Percentiles rank a stretch among this genome's conserved stretches.
phyloP scores from a whole-genome alignment of 2,329 filamentous ascomycete genomes.

The Uncinocarpus reesii region DNA sequence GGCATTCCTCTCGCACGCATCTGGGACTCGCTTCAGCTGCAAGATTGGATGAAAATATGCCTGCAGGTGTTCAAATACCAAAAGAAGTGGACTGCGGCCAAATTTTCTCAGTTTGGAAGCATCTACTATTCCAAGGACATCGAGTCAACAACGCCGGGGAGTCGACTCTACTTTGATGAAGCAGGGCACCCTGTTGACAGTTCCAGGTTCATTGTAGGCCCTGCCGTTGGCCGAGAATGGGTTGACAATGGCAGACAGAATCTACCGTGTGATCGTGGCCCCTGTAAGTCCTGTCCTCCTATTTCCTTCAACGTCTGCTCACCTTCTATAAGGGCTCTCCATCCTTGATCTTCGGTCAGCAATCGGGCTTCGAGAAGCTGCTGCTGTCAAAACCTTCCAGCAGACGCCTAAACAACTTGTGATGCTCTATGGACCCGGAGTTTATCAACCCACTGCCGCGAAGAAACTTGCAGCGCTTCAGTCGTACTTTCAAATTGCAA shows the following conservation, averaged over 20 bases:
- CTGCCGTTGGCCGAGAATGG: slow-evolving; percentile 23
- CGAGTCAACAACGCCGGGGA: not conserved
- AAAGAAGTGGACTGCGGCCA: slow-evolving; percentile 18
- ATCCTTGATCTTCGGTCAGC: slow-evolving; percentile 26
- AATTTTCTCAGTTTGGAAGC: slow-evolving; percentile 9
- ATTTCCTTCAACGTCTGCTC: not conserved
- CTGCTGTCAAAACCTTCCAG: slow-evolving; percentile 17
- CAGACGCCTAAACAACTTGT: slow-evolving; percentile 22
- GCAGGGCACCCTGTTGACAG: slow-evolving; percentile 1
- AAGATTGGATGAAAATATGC: slow-evolving; percentile 16
- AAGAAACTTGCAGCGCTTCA: slow-evolving; percentile 18
- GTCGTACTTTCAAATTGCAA: slow-evolving; percentile 6
- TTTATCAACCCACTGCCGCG: slow-evolving; percentile 25
- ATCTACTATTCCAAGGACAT: slow-evolving; percentile 12
- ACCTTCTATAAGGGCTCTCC: slow-evolving; percentile 22
- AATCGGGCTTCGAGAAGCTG: slow-evolving; percentile 26
- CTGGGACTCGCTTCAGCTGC: not conserved
- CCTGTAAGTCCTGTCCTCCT: slow-evolving; percentile 11
- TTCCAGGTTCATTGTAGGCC: slow-evolving; percentile 23
- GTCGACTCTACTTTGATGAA: not conserved
- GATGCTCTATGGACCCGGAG: slow-evolving; percentile 28
- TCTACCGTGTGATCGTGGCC: slow-evolving; percentile 11
- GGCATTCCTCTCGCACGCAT: not conserved
- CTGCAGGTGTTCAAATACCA: slow-evolving; percentile 22
- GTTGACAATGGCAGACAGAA: slow-evolving; percentile 16